These are phyloP conservation scores for Candida cerambycidarum DNA, from an alignment of 805 yeast genomes.

Conservation along the genomic window DNA sequence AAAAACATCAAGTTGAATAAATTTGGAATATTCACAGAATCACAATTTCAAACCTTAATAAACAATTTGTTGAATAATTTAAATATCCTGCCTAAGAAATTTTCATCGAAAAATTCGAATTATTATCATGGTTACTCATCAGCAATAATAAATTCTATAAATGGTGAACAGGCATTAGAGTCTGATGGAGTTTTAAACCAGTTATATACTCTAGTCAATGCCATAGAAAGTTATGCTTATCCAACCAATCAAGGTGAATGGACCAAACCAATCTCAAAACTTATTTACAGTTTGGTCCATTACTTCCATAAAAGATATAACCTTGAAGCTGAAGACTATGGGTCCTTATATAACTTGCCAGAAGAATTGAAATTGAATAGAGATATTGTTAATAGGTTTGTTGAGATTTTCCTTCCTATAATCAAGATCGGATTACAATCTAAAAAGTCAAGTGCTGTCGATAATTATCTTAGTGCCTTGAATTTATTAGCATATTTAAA, in stretches of 20 bases:
- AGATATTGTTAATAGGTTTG: slow-evolving; percentile 43
- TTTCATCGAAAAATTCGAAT: slow-evolving; percentile 42
- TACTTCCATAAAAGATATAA: slow-evolving; percentile 59
- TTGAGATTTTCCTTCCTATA: slow-evolving; percentile 52
- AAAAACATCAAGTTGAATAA: slow-evolving; percentile 36
- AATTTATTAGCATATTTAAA: slow-evolving; percentile 63
- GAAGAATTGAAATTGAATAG: slow-evolving; percentile 31
- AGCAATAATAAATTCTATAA: slow-evolving; percentile 59
- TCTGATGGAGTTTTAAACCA: slow-evolving; percentile 49
- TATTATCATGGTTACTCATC: slow-evolving; percentile 45
- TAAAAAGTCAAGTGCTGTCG: slow-evolving; percentile 56
- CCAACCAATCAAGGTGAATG: slow-evolving; percentile 94
- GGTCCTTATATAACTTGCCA: slow-evolving; percentile 25
- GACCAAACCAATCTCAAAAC: slow-evolving; percentile 68
- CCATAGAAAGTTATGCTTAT: slow-evolving; percentile 79
- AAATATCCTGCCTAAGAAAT: slow-evolving; percentile 49
- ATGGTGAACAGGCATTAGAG: slow-evolving; percentile 45
- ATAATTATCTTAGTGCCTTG: slow-evolving; percentile 58
- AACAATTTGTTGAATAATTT: slow-evolving; percentile 50
- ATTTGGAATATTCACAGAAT: slow-evolving; percentile 62
- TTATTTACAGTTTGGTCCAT: slow-evolving; percentile 58
- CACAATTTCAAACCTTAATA: slow-evolving; percentile 60
- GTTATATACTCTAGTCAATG: slow-evolving; percentile 56
- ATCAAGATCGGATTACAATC: slow-evolving; percentile 76
- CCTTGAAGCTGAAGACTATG: slow-evolving; percentile 44